Percentiles rank a stretch among this genome's conserved stretches.
These are phyloP conservation scores for Leptomonas seymouri DNA, from an alignment of 208 protist genomes.

Conservation along the genomic window DNA sequence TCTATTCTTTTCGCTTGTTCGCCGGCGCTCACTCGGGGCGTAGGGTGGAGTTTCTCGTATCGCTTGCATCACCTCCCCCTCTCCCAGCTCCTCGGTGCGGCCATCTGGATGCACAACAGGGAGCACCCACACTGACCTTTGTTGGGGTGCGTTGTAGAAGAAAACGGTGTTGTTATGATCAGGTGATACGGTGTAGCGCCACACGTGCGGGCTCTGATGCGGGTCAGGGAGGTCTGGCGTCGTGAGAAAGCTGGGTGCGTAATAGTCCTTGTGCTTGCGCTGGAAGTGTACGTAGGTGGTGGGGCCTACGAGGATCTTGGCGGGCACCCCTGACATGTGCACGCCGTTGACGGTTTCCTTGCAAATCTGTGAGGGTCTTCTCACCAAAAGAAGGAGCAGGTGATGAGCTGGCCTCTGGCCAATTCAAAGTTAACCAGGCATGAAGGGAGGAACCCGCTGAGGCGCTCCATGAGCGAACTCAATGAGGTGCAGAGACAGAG, in stretches of 20 bases:
- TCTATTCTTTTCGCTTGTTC: neutral
- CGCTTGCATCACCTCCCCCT: slow-evolving; percentile 28
- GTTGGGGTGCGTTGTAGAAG: slow-evolving; percentile 51
- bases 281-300: slow-evolving; percentile 59
- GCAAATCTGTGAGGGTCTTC: too few relatives aligned
- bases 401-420: too few relatives aligned
- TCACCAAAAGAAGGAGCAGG: too few relatives aligned
- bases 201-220: slow-evolving; percentile 33
- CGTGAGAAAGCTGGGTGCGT: slow-evolving; percentile 43
- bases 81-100: slow-evolving; percentile 22
- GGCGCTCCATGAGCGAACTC: too few relatives aligned
- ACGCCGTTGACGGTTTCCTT: too few relatives aligned
- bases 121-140: slow-evolving; percentile 65
- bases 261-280: slow-evolving; percentile 47
- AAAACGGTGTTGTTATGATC: slow-evolving; percentile 65
- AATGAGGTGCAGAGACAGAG: too few relatives aligned
- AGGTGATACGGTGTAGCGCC: slow-evolving; percentile 56
- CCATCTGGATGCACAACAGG: slow-evolving; percentile 43
- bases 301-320: slow-evolving; percentile 49
- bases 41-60: slow-evolving; percentile 11
- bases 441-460: too few relatives aligned
- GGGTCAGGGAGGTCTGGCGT: slow-evolving; percentile 8
- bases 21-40: neutral
- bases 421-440: too few relatives aligned
- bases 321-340: slow-evolving; percentile 40